phyloP scores from a whole-genome alignment of 305 asterid genomes.

The Fraxinus albicans region DNA sequence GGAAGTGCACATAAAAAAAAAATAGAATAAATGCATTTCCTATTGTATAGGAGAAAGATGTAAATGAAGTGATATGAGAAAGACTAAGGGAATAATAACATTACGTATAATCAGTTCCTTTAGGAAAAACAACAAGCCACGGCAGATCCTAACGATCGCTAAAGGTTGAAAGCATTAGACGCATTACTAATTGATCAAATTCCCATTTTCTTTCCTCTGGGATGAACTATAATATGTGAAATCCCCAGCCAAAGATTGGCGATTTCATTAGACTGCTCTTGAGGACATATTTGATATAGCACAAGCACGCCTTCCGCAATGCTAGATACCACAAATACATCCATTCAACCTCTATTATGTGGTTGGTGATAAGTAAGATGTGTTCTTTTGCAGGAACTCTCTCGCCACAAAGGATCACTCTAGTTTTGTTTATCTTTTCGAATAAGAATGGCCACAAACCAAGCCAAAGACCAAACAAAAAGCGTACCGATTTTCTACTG shows the following conservation, averaged over 20 bases:
- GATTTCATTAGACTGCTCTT: slow-evolving; percentile 65
- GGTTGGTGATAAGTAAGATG: slow-evolving; percentile 58
- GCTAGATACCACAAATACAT: slow-evolving; percentile 77
- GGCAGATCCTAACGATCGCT: slow-evolving; percentile 43
- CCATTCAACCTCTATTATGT: slow-evolving; percentile 75
- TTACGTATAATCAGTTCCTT: slow-evolving; percentile 72
- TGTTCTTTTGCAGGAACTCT: slow-evolving; percentile 48
- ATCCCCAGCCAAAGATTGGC: slow-evolving; percentile 70
- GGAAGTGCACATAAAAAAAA: background rate
- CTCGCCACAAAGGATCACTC: slow-evolving; percentile 56
- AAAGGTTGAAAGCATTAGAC: slow-evolving; percentile 43
- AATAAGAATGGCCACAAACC: slow-evolving; percentile 71
- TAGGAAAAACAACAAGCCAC: slow-evolving; percentile 69
- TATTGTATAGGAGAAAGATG: background rate
- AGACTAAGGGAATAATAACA: slow-evolving; percentile 6
- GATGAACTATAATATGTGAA: slow-evolving; percentile 59
- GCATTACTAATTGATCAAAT: slow-evolving; percentile 46
- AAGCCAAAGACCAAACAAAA: slow-evolving; percentile 61
- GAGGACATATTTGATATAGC: slow-evolving; percentile 60
- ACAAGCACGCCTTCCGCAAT: slow-evolving; percentile 57
- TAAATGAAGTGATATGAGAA: background rate
- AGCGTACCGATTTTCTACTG: slow-evolving; percentile 45
- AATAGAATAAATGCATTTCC: background rate
- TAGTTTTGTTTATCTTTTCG: slow-evolving; percentile 57
- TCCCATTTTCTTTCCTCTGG: slow-evolving; percentile 68